Percentiles rank a stretch among this genome's conserved stretches.
Evolutionary conservation across 2,329 filamentous ascomycete genomes (phyloP).

Genomic region (Colletotrichum gloeosporioides): DNA sequence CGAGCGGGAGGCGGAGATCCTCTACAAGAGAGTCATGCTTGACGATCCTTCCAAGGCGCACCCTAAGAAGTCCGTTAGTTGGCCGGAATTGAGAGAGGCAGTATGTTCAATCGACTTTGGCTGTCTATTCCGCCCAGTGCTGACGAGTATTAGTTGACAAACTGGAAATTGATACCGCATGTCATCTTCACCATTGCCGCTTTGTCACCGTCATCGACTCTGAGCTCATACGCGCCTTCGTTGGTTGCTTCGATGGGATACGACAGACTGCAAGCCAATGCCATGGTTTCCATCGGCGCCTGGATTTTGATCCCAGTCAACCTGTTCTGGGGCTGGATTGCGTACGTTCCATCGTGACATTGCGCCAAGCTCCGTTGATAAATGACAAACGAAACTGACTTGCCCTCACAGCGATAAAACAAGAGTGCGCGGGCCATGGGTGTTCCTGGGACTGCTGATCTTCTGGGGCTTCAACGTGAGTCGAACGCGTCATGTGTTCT

Average conservation of each 20-base stretch:
- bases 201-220: conserved; percentile 31
- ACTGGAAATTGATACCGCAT: conserved; percentile 41
- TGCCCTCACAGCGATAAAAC: conserved; percentile 22
- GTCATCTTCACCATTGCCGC: conserved; percentile 33
- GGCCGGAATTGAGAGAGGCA: conserved; percentile 36
- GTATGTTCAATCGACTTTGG: conserved; percentile 26
- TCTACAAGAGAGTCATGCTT: conserved; percentile 34
- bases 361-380: not conserved
- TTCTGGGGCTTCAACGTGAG: conserved; percentile 31
- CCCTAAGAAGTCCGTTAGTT: conserved; percentile 31
- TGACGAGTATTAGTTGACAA: conserved; percentile 33
- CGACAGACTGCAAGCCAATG: conserved; percentile 36
- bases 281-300: conserved; percentile 38
- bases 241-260: conserved; percentile 40
- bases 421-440: conserved; percentile 27
- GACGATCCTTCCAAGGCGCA: conserved; percentile 41
- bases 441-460: conserved; percentile 31
- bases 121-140: not conserved
- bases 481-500: not conserved
- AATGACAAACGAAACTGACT: not conserved
- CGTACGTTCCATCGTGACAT: conserved; percentile 8
- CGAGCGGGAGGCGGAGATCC: conserved; percentile 38
- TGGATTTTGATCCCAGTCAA: conserved; percentile 39
- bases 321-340: conserved; percentile 33
- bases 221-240: conserved; percentile 34